Evolutionary conservation across 495 filamentous ascomycete genomes (phyloP), one percentile per base, ranked within the genome.

Genomic region (Penicillium canariense): DNA sequence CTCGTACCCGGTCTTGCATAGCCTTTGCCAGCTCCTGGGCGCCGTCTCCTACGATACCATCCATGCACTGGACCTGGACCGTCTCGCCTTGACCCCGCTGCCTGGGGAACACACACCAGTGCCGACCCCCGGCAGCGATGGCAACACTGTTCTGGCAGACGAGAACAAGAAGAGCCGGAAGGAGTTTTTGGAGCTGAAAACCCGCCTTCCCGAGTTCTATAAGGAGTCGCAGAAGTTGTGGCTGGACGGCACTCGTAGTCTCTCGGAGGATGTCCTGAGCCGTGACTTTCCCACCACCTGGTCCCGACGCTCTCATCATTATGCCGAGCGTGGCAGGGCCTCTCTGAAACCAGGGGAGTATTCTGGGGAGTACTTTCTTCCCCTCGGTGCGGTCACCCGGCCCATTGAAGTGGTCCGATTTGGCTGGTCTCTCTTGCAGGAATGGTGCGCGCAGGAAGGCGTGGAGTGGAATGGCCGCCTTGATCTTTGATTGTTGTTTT

Each of bases 351-450:
- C 69, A 35, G 74, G 71, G 3, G 69, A 77, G 11, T 81, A 80
- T 57, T 60, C 66, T 12, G 72, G 70, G 12, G 64, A 63, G 8
- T 80, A 69, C 51, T 72, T 71, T 48, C 47, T 81, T 8, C 78
- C 78, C 0, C 52, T 81, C 18, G 66, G 68, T 20, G 68, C 66
- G 14, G 62, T 67, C 17, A 76, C 66, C 32, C 70, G 69, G 8
- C 70, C 74, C 9, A 64, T 80, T 22, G 77, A 81, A 55, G 72
- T 76, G 4, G 73, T 79, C 6, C 72, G 77, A 1, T 74, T 80
- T 52, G 73, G 72, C 22, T 67, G 68, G 56, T 62, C 68, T 22
- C 53, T 80, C 25, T 58, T 81, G 39, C 68, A 63, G 25, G 78
- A 81, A 50, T 80, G 75, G 72, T 77, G 76, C 35, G 48, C 45